Evolutionary conservation across 176 grass and related monocot species (phyloP).

Genomic region (Rhynchospora breviuscula): DNA sequence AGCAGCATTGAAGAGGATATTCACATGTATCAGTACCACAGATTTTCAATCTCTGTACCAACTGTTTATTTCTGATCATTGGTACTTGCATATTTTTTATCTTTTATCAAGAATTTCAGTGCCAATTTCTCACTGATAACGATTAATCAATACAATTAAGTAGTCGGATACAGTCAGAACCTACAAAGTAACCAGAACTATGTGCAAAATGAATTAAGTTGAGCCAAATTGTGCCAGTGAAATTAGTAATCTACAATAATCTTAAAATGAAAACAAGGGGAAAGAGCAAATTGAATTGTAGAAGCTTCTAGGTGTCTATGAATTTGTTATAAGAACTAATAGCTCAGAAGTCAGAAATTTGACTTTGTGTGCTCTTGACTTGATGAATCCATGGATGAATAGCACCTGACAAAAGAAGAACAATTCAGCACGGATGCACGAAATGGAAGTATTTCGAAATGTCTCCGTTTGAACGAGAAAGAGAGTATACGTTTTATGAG

Average conservation of each 20-base stretch:
- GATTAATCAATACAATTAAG: not conserved
- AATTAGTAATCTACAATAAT: not conserved
- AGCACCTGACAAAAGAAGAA: slow-evolving; percentile 38
- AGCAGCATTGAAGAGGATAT: not conserved
- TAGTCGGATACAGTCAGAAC: too few relatives aligned
- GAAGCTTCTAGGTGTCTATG: not conserved
- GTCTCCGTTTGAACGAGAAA: too few relatives aligned
- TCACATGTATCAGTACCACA: not conserved
- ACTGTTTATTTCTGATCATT: not conserved
- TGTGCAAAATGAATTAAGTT: not conserved
- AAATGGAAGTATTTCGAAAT: not conserved
- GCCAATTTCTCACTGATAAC: not conserved
- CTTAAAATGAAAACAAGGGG: not conserved
- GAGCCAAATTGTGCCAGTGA: not conserved
- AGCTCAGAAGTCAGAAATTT: not conserved
- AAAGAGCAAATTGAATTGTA: not conserved
- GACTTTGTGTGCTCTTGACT: not conserved
- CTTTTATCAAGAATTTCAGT: not conserved
- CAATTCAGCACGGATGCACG: not conserved
- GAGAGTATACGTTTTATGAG: too few relatives aligned
- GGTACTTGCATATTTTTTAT: not conserved
- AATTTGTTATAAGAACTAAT: not conserved
- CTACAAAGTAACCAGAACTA: not conserved
- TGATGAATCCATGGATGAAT: slow-evolving; percentile 57
- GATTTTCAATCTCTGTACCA: not conserved